Conservation (phyloP, 2,329 filamentous ascomycete species). For the Penicillium sp. region DNA sequence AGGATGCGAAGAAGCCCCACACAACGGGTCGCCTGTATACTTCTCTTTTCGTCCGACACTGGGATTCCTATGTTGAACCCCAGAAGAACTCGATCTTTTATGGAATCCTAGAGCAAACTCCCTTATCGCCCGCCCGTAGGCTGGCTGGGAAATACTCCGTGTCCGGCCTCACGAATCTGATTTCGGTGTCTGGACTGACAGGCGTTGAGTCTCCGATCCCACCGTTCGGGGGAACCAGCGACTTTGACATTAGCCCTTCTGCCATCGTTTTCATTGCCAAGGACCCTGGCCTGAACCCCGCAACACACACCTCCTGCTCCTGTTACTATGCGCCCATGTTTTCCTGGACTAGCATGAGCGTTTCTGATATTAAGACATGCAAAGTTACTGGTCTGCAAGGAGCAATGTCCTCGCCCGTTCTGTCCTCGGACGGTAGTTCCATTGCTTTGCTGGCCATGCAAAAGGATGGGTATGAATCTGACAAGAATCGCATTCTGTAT, state of each 20-base stretch:
- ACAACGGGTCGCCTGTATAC: slow-evolving; percentile 52
- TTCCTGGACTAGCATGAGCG: slow-evolving; percentile 40
- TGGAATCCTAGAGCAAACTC: slow-evolving; percentile 45
- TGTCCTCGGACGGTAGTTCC: slow-evolving; percentile 45
- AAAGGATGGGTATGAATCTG: slow-evolving; percentile 48
- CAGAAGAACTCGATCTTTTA: slow-evolving; percentile 53
- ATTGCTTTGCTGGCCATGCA: slow-evolving; percentile 47
- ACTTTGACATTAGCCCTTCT: slow-evolving; percentile 48
- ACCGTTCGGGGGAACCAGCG: slow-evolving; percentile 47
- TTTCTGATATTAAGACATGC: slow-evolving; percentile 32
- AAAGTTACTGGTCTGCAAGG: slow-evolving; percentile 39
- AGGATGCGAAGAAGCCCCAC: slow-evolving; percentile 48
- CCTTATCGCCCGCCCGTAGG: slow-evolving; percentile 37
- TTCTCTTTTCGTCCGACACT: slow-evolving; percentile 54
- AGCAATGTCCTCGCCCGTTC: slow-evolving; percentile 46
- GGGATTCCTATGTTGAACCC: slow-evolving; percentile 53
- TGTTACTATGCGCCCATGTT: slow-evolving; percentile 48
- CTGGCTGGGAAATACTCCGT: slow-evolving; percentile 41
- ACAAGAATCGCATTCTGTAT: slow-evolving; percentile 48
- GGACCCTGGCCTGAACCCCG: slow-evolving; percentile 46
- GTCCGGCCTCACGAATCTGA: slow-evolving; percentile 46
- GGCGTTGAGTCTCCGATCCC: slow-evolving; percentile 50
- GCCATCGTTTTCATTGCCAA: slow-evolving; percentile 50
- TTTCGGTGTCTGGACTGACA: slow-evolving; percentile 38
- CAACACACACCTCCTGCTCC: slow-evolving; percentile 48